Evolutionary conservation across 441 rosid genomes (phyloP).

Genomic region (Arabidopsis hybrid): DNA sequence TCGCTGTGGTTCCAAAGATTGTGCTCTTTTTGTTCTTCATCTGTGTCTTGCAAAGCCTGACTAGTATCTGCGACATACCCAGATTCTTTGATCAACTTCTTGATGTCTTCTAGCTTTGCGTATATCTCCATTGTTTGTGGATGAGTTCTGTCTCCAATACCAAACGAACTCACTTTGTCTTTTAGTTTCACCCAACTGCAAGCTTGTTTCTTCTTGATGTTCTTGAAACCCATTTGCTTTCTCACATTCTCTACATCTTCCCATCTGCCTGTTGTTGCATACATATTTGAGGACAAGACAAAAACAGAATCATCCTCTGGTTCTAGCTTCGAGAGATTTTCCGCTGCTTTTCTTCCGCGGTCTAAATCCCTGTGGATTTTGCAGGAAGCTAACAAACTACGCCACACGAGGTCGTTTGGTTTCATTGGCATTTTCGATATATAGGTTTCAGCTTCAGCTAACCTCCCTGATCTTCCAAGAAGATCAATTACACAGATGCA

Average conservation of each 20-base stretch:
- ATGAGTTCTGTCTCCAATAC: constrained; percentile 76
- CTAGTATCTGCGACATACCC: constrained; percentile 82
- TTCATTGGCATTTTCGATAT: constrained; percentile 74
- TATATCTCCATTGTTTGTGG: constrained; percentile 62
- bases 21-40: constrained; percentile 88
- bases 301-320: constrained; percentile 86
- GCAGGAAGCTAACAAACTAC: constrained; percentile 82
- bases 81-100: constrained; percentile 73
- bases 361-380: constrained; percentile 78
- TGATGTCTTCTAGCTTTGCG: constrained; percentile 77
- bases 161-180: constrained; percentile 62
- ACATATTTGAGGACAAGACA: constrained; percentile 82
- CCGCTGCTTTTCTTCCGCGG: constrained; percentile 77
- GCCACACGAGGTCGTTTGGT: constrained; percentile 72
- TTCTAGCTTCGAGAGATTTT: constrained; percentile 61
- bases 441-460: constrained; percentile 71
- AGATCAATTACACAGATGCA: constrained; percentile 91
- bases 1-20: constrained; percentile 90
- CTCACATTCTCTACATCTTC: constrained; percentile 71
- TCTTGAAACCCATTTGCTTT: constrained; percentile 72
- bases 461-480: constrained; percentile 89
- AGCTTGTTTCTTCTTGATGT: constrained; percentile 81
- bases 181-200: constrained; percentile 93
- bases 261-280: constrained; percentile 87
- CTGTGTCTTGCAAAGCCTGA: constrained; percentile 81